Conservation (phyloP, 2,329 filamentous ascomycete genomes). For the Pseudocercospora eumusae region DNA sequence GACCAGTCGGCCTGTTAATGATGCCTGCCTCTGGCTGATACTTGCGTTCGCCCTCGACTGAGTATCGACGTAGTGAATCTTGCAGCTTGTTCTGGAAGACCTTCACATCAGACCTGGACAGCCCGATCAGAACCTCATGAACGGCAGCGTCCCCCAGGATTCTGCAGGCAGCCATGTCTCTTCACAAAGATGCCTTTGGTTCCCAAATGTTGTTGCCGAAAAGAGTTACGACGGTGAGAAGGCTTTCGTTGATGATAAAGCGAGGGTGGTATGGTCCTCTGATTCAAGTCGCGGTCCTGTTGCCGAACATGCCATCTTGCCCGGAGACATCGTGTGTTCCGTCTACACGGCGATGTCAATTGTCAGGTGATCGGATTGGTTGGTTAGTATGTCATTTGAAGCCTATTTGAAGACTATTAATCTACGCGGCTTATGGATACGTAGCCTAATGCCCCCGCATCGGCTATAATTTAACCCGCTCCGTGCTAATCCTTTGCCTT, state of each 20-base stretch:
- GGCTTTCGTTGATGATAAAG: not conserved
- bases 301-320: not conserved
- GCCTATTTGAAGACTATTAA: too few relatives aligned
- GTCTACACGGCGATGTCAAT: not conserved
- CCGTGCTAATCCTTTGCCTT: too few relatives aligned
- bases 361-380: not conserved
- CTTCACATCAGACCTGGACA: constrained; percentile 14
- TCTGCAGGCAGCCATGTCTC: constrained; percentile 10
- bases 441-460: too few relatives aligned
- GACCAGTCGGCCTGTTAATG: constrained; percentile 18
- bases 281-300: not conserved
- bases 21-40: constrained; percentile 19
- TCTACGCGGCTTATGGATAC: too few relatives aligned
- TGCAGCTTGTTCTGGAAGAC: constrained; percentile 16
- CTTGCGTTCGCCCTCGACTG: constrained; percentile 11
- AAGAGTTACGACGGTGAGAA: not conserved
- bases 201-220: not conserved
- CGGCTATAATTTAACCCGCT: too few relatives aligned
- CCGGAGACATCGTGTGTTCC: not conserved
- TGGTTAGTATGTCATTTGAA: too few relatives aligned
- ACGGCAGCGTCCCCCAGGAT: constrained; percentile 22
- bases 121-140: constrained; percentile 13
- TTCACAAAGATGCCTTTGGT: not conserved
- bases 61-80: constrained; percentile 15
- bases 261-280: not conserved